Conservation (phyloP, 2,329 filamentous ascomycete species). For the Tricladium varicosporioides region DNA sequence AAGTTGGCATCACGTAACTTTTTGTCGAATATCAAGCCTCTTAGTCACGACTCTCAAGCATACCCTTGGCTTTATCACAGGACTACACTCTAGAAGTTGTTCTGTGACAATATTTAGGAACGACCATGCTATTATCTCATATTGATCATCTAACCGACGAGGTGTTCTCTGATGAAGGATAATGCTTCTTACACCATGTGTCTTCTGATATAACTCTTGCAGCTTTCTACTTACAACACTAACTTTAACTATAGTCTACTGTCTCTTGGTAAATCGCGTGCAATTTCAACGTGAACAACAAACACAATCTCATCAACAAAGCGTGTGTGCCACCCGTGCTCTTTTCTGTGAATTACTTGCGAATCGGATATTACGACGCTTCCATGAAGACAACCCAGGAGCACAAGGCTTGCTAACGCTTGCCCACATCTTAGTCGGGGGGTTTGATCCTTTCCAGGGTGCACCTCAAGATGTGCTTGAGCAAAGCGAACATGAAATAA, state of each 20-base stretch:
- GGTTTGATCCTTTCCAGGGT: slow-evolving; percentile 83
- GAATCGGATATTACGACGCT: slow-evolving; percentile 72
- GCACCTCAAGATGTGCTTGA: slow-evolving; percentile 65
- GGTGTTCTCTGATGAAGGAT: too few species aligned
- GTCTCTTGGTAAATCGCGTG: slow-evolving; percentile 75
- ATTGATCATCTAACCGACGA: too few species aligned
- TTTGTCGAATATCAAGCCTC: too few species aligned
- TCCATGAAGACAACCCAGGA: slow-evolving; percentile 74
- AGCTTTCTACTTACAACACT: background rate
- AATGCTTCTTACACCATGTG: too few species aligned
- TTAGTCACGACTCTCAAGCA: too few species aligned
- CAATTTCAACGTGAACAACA: slow-evolving; percentile 78
- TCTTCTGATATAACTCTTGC: background rate
- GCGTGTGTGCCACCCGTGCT: slow-evolving; percentile 75
- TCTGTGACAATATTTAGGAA: too few species aligned
- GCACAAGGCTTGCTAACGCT: slow-evolving; percentile 69
- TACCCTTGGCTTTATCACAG: too few species aligned
- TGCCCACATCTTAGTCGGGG: slow-evolving; percentile 76
- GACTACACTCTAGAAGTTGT: too few species aligned
- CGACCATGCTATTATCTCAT: too few species aligned
- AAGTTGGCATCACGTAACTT: too few species aligned
- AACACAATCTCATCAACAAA: slow-evolving; percentile 74
- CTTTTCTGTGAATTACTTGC: slow-evolving; percentile 79
- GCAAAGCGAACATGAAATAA: slow-evolving; percentile 45
- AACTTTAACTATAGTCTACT: slow-evolving; percentile 59